A percentile compares a stretch with the other conserved stretches of the same genome.
phyloP scores from a whole-genome alignment of 2,329 filamentous ascomycete species.

The Talaromyces sp. region DNA sequence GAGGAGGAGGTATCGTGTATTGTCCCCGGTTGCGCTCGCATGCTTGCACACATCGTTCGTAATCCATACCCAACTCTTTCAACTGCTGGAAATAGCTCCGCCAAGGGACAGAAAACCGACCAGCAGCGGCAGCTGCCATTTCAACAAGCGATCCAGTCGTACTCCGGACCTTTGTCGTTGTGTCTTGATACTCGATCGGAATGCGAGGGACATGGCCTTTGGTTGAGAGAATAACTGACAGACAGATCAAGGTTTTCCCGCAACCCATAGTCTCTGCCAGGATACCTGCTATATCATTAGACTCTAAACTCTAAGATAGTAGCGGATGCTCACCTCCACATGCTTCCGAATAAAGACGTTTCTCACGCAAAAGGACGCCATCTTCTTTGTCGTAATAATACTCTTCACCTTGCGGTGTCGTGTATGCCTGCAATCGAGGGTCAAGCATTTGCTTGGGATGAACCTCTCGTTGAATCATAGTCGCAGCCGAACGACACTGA shows the following conservation, averaged over 20 bases:
- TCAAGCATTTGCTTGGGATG: constrained; percentile 63
- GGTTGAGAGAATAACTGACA: constrained; percentile 72
- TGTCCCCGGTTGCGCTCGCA: constrained; percentile 55
- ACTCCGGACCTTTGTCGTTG: constrained; percentile 36
- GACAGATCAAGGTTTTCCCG: constrained; percentile 84
- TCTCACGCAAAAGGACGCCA: constrained; percentile 58
- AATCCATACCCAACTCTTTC: constrained; percentile 46
- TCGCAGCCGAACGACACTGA: constrained; percentile 71
- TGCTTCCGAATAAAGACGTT: constrained; percentile 66
- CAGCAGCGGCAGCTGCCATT: constrained; percentile 69
- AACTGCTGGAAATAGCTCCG: constrained; percentile 56
- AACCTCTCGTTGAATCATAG: constrained; percentile 78
- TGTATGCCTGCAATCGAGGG: constrained; percentile 60
- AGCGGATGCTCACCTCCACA: constrained; percentile 56
- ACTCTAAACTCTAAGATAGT: not conserved
- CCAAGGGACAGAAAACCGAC: constrained; percentile 66
- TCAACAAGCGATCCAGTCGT: constrained; percentile 61
- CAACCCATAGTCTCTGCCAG: constrained; percentile 48
- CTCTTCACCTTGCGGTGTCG: constrained; percentile 54
- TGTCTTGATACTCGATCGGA: constrained; percentile 56
- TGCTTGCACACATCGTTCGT: constrained; percentile 50
- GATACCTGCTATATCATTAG: constrained; percentile 26
- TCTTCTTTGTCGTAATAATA: constrained; percentile 70
- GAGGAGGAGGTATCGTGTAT: constrained; percentile 52
- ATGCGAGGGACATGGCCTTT: constrained; percentile 61